These are phyloP conservation scores for Aspergillus viridinutans DNA, from an alignment of 2,329 filamentous ascomycete genomes.

Conservation along the genomic window DNA sequence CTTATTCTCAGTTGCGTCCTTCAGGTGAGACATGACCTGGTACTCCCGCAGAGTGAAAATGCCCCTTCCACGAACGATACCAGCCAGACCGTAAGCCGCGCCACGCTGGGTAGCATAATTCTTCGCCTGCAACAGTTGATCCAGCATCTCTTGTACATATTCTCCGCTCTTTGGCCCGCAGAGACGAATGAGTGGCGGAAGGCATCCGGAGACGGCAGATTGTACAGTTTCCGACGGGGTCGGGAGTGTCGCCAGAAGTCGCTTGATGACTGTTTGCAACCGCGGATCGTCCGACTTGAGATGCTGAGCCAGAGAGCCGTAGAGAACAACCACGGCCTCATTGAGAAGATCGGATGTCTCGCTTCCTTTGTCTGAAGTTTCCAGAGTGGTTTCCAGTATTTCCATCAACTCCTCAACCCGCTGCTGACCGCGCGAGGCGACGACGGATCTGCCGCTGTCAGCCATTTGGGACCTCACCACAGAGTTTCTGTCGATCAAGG, in stretches of 20 bases:
- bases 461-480: constrained; percentile 86
- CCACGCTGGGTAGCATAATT: constrained; percentile 90
- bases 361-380: constrained; percentile 75
- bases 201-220: constrained; percentile 89
- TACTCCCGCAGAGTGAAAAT: constrained; percentile 77
- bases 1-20: constrained; percentile 85
- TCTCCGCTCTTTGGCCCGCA: constrained; percentile 71
- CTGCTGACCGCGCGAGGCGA: constrained; percentile 73
- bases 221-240: constrained; percentile 96
- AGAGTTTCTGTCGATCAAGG: constrained; percentile 75
- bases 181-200: constrained; percentile 83
- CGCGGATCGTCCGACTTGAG: constrained; percentile 79
- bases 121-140: constrained; percentile 79
- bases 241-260: constrained; percentile 79
- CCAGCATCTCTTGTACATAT: constrained; percentile 76
- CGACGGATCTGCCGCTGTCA: constrained; percentile 76
- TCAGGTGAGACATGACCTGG: constrained; percentile 77
- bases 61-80: constrained; percentile 83
- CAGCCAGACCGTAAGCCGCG: constrained; percentile 89
- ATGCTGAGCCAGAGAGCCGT: constrained; percentile 88
- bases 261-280: constrained; percentile 80
- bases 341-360: constrained; percentile 85
- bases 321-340: constrained; percentile 95
- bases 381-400: constrained; percentile 83
- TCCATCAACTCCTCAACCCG: constrained; percentile 89